Conservation (phyloP, 2,329 filamentous ascomycete genomes). For the Pestalotiopsis sp. region DNA sequence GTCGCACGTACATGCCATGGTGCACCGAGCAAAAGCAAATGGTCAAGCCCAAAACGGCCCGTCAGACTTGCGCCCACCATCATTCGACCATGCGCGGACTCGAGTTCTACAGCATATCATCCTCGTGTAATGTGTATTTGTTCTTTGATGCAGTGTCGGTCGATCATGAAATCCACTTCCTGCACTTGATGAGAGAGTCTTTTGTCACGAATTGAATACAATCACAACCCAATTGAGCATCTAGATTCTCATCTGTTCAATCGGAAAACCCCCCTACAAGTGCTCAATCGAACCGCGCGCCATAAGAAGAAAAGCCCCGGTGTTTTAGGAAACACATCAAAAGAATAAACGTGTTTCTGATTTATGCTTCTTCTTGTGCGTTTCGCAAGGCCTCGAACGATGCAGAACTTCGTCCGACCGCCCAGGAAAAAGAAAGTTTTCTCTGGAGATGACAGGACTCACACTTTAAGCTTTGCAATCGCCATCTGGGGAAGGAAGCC, state of each 20-base stretch:
- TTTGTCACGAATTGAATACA: neutral
- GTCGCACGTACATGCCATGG: neutral
- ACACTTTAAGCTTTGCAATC: neutral
- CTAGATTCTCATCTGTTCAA: too few species aligned
- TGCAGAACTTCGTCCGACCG: too few species aligned
- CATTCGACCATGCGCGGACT: neutral
- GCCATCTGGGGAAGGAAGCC: neutral
- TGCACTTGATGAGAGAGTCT: neutral
- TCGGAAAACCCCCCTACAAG: too few species aligned
- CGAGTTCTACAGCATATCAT: neutral
- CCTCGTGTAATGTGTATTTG: neutral
- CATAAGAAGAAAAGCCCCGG: neutral
- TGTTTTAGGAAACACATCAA: neutral
- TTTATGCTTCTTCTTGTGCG: constrained; percentile 3
- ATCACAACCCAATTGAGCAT: too few species aligned
- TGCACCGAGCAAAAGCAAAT: neutral
- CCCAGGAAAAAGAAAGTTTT: neutral
- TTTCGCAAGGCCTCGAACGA: too few species aligned
- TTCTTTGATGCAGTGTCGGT: neutral
- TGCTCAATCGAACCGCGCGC: neutral
- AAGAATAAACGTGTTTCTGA: constrained; percentile 7
- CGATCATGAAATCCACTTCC: neutral
- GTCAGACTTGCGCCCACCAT: neutral
- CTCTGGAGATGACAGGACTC: constrained; percentile 11
- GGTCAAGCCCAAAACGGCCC: neutral